Evolutionary conservation across 352 stramenopile genomes (phyloP), one percentile per base, ranked within the genome.

Genomic region (Phytophthora palmivora): DNA sequence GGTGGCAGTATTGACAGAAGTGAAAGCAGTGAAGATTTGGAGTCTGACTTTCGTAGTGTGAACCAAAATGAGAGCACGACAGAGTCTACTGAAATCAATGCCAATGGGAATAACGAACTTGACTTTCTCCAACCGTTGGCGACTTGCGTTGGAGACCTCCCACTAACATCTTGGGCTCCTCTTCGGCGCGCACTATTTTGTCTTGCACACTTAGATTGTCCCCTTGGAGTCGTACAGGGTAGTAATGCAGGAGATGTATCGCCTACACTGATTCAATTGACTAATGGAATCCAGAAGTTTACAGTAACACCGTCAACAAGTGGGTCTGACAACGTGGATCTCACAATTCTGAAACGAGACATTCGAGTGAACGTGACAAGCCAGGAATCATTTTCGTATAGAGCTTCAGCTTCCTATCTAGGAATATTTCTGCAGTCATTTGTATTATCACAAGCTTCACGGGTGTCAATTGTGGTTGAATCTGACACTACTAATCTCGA

Each of bases 131-230:
- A 11, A 47, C 48, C 49, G 11, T 39, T 70, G 24, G 55, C 32
- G 1, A 19, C 11, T 4, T 70, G 61, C 38, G 47, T 54, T 16
- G 39, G 33, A 0, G 15, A 30, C 18, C 22, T 61, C 2, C 39
- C 61, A 10, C 2, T 30, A 1, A 4, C 54, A 24, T 11, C 16
- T 1, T 70, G 61, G 61, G 10, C 16, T 50, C 32, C 61, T 15
- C 46, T 70, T 51, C 54, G 54, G 5, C 30, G 46, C 4, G 24
- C 41, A 10, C 3, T 70, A 18, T 38, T 70, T 26, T 70, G 61
- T 22, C 9, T 61, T 11, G 38, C 47, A 19, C 19, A 34, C 2
- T 54, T 15, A 1, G 19, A 43, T 10, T 67, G 58, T 14, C 16
- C 43, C 3, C 51, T 67, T 1, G 58, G 58, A 6, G 41, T 5